Conservation (phyloP, 768 basidiomycete species). For the Tulasnella sp. region DNA sequence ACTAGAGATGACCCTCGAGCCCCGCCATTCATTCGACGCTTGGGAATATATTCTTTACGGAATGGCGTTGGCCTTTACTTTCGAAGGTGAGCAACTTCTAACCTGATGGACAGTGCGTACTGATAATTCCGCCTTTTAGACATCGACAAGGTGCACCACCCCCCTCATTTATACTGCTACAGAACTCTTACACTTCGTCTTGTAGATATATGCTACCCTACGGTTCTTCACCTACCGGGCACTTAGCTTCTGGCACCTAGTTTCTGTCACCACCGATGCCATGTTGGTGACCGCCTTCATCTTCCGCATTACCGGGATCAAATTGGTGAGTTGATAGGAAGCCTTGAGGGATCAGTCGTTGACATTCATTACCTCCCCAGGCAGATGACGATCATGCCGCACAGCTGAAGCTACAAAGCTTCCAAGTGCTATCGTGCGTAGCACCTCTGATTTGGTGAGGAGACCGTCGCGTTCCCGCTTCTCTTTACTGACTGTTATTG, state of each 20-base stretch:
- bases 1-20: slow-evolving; percentile 48
- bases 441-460: slow-evolving; percentile 17
- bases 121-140: slow-evolving; percentile 28
- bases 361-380: slow-evolving; percentile 20
- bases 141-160: slow-evolving; percentile 38
- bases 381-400: slow-evolving; percentile 10
- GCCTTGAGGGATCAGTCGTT: slow-evolving; percentile 21
- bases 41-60: slow-evolving; percentile 76
- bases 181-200: neutral
- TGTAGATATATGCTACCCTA: slow-evolving; percentile 56
- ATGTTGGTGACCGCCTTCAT: slow-evolving; percentile 62
- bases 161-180: neutral
- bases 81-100: slow-evolving; percentile 51
- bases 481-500: neutral
- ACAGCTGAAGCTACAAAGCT: slow-evolving; percentile 42
- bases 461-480: neutral
- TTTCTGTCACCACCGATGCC: slow-evolving; percentile 59
- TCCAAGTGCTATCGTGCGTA: slow-evolving; percentile 38
- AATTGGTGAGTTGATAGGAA: slow-evolving; percentile 18
- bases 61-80: slow-evolving; percentile 59
- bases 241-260: slow-evolving; percentile 64
- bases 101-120: neutral
- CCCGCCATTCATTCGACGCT: slow-evolving; percentile 45
- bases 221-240: slow-evolving; percentile 69
- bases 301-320: slow-evolving; percentile 51